These are phyloP conservation scores for Aspergillus fumigatus DNA, from an alignment of 2,329 filamentous ascomycete species.

Conservation along the genomic window DNA sequence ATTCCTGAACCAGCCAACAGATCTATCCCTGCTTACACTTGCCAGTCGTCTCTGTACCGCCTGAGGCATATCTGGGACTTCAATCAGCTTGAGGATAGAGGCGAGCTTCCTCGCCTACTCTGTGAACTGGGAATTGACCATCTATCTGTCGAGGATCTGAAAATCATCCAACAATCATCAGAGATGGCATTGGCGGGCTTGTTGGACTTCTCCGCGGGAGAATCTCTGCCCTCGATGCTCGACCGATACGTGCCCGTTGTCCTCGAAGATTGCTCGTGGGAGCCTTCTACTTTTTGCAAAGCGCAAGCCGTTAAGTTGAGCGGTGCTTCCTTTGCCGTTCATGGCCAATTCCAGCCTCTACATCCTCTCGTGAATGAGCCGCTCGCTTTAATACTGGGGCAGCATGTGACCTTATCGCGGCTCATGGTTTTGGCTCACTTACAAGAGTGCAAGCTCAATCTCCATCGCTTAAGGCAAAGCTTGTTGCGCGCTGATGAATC, in stretches of 20 bases:
- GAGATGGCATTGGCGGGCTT: conserved; percentile 17
- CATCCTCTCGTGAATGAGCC: conserved; percentile 41
- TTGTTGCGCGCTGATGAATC: conserved; percentile 29
- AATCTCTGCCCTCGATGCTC: conserved; percentile 17
- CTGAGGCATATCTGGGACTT: conserved; percentile 32
- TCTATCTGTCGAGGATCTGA: conserved; percentile 31
- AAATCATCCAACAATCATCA: conserved; percentile 28
- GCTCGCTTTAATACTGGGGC: conserved; percentile 24
- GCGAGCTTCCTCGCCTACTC: conserved; percentile 11
- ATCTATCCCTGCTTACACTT: conserved; percentile 32
- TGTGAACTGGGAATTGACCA: conserved; percentile 36
- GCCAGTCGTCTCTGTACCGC: conserved; percentile 38
- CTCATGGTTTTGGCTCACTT: conserved; percentile 30
- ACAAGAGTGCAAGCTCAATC: conserved; percentile 34
- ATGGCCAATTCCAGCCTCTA: conserved; percentile 28
- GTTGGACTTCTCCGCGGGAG: conserved; percentile 4
- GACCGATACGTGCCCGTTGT: conserved; percentile 30
- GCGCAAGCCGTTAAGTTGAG: conserved; percentile 19
- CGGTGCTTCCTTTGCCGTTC: conserved; percentile 22
- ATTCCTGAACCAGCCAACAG: conserved; percentile 10
- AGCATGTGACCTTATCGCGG: conserved; percentile 16
- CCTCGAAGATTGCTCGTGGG: conserved; percentile 27
- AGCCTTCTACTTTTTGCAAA: conserved; percentile 20
- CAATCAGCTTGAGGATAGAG: conserved; percentile 7
- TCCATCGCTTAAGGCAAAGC: conserved; percentile 31